Evolutionary conservation across 306 rosid genomes (phyloP).

Genomic region (Cucurbita pepo): DNA sequence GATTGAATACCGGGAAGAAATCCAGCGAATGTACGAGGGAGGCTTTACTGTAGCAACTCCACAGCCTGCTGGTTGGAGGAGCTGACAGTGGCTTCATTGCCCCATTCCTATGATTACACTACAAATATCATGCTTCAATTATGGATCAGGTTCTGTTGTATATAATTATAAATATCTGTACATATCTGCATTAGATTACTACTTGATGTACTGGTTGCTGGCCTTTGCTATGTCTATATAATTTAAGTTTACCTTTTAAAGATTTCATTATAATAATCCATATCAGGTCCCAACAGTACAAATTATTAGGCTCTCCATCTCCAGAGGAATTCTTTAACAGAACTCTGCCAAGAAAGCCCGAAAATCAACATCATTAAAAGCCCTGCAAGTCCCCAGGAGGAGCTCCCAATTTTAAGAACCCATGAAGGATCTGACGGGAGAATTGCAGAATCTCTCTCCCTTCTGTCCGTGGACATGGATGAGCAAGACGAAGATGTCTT

Average conservation of each 20-base stretch:
- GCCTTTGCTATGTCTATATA: neutral
- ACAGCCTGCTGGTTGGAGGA: conserved; percentile 43
- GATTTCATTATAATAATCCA: too few species aligned
- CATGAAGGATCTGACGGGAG: conserved; percentile 55
- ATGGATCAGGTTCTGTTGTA: conserved; percentile 15
- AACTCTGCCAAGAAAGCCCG: conserved; percentile 58
- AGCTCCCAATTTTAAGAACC: conserved; percentile 64
- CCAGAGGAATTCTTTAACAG: conserved; percentile 56
- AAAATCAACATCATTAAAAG: conserved; percentile 50
- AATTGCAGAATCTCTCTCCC: conserved; percentile 13
- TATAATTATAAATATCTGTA: conserved; percentile 22
- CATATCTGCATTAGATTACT: conserved; percentile 12
- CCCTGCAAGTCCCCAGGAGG: conserved; percentile 69
- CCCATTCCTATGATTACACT: neutral
- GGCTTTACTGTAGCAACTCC: conserved; percentile 39
- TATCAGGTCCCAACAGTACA: neutral
- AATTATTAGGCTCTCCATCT: conserved; percentile 22
- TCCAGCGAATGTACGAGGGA: conserved; percentile 79
- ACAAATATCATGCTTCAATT: neutral
- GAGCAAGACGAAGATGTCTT: conserved; percentile 37
- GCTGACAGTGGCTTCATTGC: conserved; percentile 20
- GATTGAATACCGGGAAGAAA: conserved; percentile 81
- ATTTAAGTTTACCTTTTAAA: neutral
- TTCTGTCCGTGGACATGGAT: neutral
- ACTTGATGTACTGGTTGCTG: neutral